Evolutionary conservation across 2,329 filamentous ascomycete species (phyloP).

Genomic region (Cordyceps militaris): DNA sequence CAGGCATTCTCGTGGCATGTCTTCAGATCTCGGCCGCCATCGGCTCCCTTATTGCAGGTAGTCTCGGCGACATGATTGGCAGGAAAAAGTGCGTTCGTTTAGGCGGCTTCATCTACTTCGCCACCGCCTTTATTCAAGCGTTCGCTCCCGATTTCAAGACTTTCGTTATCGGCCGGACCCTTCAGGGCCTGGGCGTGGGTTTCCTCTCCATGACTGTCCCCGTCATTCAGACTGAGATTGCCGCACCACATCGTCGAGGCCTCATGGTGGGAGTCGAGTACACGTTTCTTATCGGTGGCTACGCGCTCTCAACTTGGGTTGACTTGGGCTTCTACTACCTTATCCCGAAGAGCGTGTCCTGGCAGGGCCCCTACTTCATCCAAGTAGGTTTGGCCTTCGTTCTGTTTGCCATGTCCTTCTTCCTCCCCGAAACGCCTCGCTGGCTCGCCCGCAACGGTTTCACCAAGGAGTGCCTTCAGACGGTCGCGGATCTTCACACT

Average conservation of each 20-base stretch:
- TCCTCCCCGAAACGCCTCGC: not conserved
- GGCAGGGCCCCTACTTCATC: not conserved
- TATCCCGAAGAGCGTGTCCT: not conserved
- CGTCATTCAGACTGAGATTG: not conserved
- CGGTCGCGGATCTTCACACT: not conserved
- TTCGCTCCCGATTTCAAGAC: not conserved
- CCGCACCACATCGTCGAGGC: not conserved
- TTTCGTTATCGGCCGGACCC: not conserved
- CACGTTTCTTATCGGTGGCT: not conserved
- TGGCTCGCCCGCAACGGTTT: not conserved
- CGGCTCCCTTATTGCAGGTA: not conserved
- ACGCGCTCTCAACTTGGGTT: not conserved
- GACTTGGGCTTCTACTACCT: not conserved
- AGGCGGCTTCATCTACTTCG: not conserved
- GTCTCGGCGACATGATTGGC: not conserved
- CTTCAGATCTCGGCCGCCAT: not conserved
- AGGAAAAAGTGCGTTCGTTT: not conserved
- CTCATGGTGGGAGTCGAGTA: not conserved
- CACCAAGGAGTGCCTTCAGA: not conserved
- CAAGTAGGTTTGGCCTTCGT: not conserved
- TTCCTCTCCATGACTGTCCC: not conserved
- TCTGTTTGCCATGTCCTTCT: not conserved
- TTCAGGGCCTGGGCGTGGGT: not conserved
- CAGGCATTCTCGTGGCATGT: not conserved
- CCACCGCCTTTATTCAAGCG: not conserved